These are phyloP conservation scores for Pythium rishiriense DNA, from an alignment of 352 stramenopile genomes.

Conservation along the genomic window DNA sequence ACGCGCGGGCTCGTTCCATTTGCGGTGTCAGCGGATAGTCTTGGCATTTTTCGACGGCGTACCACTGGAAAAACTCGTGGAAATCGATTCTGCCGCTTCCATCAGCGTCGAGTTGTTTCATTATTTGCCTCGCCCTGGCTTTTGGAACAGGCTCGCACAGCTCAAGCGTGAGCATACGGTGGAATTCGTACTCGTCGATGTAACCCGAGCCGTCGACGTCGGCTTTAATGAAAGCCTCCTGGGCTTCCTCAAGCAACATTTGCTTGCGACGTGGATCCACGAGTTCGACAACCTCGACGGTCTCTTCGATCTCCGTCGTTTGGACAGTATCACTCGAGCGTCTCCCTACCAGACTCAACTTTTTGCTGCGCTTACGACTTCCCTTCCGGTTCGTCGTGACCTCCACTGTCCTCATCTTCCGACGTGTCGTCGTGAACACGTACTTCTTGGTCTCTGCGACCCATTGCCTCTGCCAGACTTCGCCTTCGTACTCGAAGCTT, in stretches of 20 bases:
- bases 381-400: neutral
- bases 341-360: neutral
- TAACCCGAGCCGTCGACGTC: slow-evolving; percentile 39
- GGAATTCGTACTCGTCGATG: slow-evolving; percentile 41
- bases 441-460: slow-evolving; percentile 33
- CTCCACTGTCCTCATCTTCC: slow-evolving; percentile 14
- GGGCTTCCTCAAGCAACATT: slow-evolving; percentile 33
- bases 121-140: slow-evolving; percentile 29
- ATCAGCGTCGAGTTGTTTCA: slow-evolving; percentile 40
- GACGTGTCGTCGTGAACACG: slow-evolving; percentile 33
- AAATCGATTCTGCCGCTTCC: slow-evolving; percentile 48
- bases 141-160: slow-evolving; percentile 47
- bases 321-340: neutral
- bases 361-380: slow-evolving; percentile 12
- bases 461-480: slow-evolving; percentile 41
- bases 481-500: slow-evolving; percentile 40
- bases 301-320: slow-evolving; percentile 23
- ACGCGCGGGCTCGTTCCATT: slow-evolving; percentile 33
- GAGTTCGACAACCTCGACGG: slow-evolving; percentile 37
- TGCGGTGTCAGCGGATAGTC: slow-evolving; percentile 37
- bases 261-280: slow-evolving; percentile 45
- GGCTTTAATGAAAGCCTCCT: slow-evolving; percentile 34
- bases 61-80: slow-evolving; percentile 54
- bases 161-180: slow-evolving; percentile 34
- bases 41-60: slow-evolving; percentile 49